Base-by-base conservation (phyloP, 495 filamentous ascomycete species). In the Tricharina praecox region DNA sequence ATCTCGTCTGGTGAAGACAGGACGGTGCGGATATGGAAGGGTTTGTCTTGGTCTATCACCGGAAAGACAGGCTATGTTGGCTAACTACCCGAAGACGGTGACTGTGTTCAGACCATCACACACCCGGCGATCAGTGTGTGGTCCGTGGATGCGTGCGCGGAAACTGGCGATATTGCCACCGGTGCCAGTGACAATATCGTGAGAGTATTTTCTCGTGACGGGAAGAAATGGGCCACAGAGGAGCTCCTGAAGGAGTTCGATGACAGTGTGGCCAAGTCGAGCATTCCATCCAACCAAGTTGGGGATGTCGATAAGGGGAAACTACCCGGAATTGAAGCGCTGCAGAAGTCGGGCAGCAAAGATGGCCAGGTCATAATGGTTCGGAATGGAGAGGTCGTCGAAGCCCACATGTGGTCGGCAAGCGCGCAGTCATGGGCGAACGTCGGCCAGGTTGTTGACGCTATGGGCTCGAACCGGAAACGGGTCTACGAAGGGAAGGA, bases 41-140 rank as follows among this genome's bases (percentile, higher is more conserved):
- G 77, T 30, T 74, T 64, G 44, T 23, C 18, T 20, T 36, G 16
- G 18, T 18, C 15, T 5, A 18, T 37, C 34, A 18, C 34, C 13
- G 28, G 13, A 7, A 32, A 32, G 7, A 32, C 7, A 13, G n/a
- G n/a, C n/a, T n/a, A n/a, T n/a, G n/a, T n/a, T n/a, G n/a, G n/a
- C n/a, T n/a, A n/a, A n/a, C n/a, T 32, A 13, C 28, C 13, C 30
- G 28, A 39, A 61, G 58, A 54, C 32, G 58, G 58, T 15, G 68
- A 86, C 40, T 95, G 87, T 58, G 66, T 94, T 45, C 92, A 99
- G 64, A 93, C 85, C 9, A 96, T 99, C 49, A 94, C 87, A 3
- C 92, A 94, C 61, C 92, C 92, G 28, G 92, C 92, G 10, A 93
- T 95, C 30, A 94, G 87, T 0, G 86, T 99, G 0, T 99, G 92